phyloP scores from a whole-genome alignment of 225 moss, liverwort and hornwort species.

The Marchantia polymorpha region DNA sequence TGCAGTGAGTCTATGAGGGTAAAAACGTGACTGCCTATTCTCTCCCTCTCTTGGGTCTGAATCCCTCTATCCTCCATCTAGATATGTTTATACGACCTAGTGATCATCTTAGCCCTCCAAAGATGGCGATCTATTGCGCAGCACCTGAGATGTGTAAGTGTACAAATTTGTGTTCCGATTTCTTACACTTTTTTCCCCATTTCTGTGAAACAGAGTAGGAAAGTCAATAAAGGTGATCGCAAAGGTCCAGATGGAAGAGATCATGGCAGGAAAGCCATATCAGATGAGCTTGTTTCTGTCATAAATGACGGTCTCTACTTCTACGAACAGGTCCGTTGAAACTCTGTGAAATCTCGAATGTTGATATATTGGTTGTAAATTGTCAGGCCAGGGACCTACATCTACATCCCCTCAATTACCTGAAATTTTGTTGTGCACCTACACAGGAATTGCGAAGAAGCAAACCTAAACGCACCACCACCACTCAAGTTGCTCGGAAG shows the following conservation, averaged over 20 bases:
- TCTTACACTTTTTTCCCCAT: background rate
- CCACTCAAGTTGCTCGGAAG: constrained; percentile 34
- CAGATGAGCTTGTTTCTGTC: constrained; percentile 83
- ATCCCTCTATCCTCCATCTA: no score
- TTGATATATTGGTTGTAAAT: no score
- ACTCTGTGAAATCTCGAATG: background rate
- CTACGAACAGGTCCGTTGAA: constrained; percentile 72
- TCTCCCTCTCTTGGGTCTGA: no score
- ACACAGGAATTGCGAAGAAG: constrained; percentile 62
- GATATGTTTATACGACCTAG: no score
- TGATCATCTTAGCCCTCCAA: no score
- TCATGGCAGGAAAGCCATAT: constrained; percentile 76
- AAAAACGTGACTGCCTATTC: no score
- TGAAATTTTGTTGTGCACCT: background rate
- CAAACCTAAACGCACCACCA: constrained; percentile 54
- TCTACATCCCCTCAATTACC: no score
- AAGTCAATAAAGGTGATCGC: constrained; percentile 66
- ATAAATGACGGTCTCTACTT: constrained; percentile 95
- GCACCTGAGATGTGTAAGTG: no score
- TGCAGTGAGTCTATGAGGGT: no score
- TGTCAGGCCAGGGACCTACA: no score
- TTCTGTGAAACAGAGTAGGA: constrained; percentile 62
- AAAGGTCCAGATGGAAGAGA: constrained; percentile 85
- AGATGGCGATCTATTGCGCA: no score
- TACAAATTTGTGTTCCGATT: no score